Conservation (phyloP, 2,329 filamentous ascomycete genomes). For the Coniochaeta sp. region DNA sequence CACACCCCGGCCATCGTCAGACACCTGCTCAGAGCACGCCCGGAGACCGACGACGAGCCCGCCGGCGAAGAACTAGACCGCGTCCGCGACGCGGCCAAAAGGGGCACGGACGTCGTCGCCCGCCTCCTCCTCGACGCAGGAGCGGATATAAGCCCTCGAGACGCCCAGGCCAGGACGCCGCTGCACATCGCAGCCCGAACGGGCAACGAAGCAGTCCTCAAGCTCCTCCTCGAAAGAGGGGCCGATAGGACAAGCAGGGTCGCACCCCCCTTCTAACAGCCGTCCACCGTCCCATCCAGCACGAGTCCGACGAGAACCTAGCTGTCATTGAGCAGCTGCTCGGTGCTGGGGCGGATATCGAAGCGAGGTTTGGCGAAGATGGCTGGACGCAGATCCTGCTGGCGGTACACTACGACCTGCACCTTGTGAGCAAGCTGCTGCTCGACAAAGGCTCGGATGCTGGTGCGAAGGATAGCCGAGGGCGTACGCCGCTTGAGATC, state of each 20-base stretch:
- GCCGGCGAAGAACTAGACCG: background rate
- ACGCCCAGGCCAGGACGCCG: background rate
- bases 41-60: background rate
- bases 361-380: background rate
- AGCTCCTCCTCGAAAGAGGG: background rate
- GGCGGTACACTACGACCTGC: background rate
- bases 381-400: background rate
- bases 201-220: background rate
- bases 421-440: background rate
- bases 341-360: background rate
- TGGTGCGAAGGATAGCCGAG: background rate
- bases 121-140: background rate
- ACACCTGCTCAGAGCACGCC: background rate
- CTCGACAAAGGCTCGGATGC: constrained; percentile 3
- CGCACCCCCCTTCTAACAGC: background rate
- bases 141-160: background rate
- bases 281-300: background rate
- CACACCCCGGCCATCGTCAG: background rate
- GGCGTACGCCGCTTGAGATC: background rate
- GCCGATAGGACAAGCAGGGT: background rate
- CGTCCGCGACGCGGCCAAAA: background rate
- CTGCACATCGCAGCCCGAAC: background rate
- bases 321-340: background rate
- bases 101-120: background rate
- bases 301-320: background rate